phyloP scores from a whole-genome alignment of 768 basidiomycete species.

The Leccinum obscurum region DNA sequence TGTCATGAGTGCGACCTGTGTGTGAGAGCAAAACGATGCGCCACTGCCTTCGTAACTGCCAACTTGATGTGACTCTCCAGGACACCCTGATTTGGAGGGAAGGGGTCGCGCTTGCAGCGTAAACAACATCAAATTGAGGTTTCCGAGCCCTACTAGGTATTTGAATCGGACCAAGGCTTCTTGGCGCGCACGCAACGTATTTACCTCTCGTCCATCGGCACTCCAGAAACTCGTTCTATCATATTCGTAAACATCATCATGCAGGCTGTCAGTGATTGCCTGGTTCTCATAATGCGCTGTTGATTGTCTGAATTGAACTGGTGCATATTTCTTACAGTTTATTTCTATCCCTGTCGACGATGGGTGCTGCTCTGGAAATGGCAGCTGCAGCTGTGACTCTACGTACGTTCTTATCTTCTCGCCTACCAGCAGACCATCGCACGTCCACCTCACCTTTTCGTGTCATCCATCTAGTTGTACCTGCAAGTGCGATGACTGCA shows the following conservation, averaged over 20 bases:
- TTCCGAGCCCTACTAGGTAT: conserved; percentile 1
- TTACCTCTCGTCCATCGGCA: background rate
- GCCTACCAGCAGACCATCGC: background rate
- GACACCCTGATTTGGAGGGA: background rate
- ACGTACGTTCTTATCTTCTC: conserved; percentile 1
- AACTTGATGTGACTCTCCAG: background rate
- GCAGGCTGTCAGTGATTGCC: conserved; percentile 18
- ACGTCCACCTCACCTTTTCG: background rate
- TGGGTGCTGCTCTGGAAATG: conserved; percentile 18
- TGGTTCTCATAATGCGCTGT: background rate
- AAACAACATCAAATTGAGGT: conserved; percentile 6
- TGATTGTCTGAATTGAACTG: background rate
- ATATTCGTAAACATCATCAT: conserved; percentile 4
- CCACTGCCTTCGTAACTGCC: no score
- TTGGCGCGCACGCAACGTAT: background rate
- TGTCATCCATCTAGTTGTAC: conserved; percentile 8
- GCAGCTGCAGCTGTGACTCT: conserved; percentile 15
- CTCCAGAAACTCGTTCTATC: conserved; percentile 1
- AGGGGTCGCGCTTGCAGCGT: background rate
- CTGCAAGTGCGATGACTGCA: conserved; percentile 24
- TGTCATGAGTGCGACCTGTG: background rate
- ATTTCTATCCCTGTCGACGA: conserved; percentile 11
- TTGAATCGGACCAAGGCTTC: background rate
- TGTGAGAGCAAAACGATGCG: no score
- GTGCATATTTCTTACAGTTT: conserved; percentile 1